Percentiles rank a stretch among this genome's conserved stretches.
Evolutionary conservation across 176 grass and related monocot genomes (phyloP).

Genomic region (Lolium multiflorum): DNA sequence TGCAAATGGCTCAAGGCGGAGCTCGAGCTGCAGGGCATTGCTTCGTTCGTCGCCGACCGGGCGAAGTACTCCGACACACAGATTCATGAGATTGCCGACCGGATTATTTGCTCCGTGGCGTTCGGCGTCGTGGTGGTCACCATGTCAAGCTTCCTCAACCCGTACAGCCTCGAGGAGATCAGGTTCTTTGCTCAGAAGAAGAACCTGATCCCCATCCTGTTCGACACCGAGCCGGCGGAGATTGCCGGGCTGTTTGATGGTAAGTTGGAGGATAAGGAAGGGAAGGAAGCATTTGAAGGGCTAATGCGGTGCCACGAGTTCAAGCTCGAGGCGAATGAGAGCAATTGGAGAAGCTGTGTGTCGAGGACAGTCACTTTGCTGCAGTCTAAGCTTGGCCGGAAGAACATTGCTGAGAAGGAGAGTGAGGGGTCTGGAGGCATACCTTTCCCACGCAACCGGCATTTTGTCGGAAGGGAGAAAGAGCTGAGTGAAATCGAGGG

Average conservation of each 20-base stretch:
- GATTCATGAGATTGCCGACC: conserved; percentile 89
- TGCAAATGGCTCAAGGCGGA: conserved; percentile 97
- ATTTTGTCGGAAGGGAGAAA: conserved; percentile 97
- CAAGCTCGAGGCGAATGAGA: conserved; percentile 89
- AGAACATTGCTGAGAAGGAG: conserved; percentile 76
- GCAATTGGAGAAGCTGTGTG: conserved; percentile 82
- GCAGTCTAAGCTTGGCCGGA: conserved; percentile 85
- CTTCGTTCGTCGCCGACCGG: conserved; percentile 87
- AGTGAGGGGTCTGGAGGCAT: conserved; percentile 58
- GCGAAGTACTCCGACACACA: conserved; percentile 88
- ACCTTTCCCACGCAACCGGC: conserved; percentile 74
- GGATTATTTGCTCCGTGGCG: conserved; percentile 83
- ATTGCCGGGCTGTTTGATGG: conserved; percentile 71
- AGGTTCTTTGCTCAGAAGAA: conserved; percentile 98
- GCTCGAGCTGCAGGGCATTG: conserved; percentile 95
- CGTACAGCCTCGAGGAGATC: conserved; percentile 90
- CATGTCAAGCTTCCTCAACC: conserved; percentile 83
- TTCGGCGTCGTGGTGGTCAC: conserved; percentile 86
- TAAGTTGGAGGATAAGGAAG: conserved; percentile 89
- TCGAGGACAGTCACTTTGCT: conserved; percentile 61
- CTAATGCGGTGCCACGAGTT: conserved; percentile 84
- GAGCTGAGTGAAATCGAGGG: conserved; percentile 88
- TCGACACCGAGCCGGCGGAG: conserved; percentile 70
- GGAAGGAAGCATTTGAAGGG: conserved; percentile 86
- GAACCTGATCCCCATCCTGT: conserved; percentile 86